These are phyloP conservation scores for Apiotrichum akiyoshidainum DNA, from an alignment of 1,284 basidiomycete genomes.

Conservation along the genomic window DNA sequence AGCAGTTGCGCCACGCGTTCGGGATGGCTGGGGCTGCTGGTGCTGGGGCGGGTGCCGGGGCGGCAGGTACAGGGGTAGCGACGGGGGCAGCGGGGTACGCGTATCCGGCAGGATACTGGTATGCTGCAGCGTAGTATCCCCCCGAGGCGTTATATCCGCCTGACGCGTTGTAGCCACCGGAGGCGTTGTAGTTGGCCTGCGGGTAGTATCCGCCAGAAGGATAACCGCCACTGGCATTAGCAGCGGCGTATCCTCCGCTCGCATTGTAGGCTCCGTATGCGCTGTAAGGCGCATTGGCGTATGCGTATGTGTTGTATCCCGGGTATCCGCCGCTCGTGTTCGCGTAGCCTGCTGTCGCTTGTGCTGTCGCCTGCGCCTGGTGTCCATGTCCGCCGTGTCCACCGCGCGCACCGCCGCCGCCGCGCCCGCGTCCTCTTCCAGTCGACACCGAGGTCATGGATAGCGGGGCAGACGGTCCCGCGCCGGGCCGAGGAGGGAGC, in stretches of 20 bases:
- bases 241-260: no score
- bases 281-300: no score
- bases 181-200: not conserved
- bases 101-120: not conserved
- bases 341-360: slow-evolving; percentile 4
- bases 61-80: not conserved
- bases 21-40: not conserved
- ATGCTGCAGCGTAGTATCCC: not conserved
- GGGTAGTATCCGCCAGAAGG: no score
- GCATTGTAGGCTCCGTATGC: no score
- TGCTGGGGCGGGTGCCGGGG: slow-evolving; percentile 4
- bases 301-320: not conserved
- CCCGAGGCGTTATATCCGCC: slow-evolving; percentile 4
- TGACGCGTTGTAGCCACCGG: not conserved
- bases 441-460: not conserved
- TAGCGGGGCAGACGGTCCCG: not conserved
- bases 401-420: not conserved
- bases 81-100: not conserved
- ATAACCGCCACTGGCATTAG: no score
- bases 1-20: slow-evolving; percentile 56
- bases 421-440: not conserved
- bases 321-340: not conserved
- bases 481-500: not conserved
- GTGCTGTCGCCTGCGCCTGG: slow-evolving; percentile 11
- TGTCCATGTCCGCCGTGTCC: no score